These are phyloP conservation scores for Phlegmacium glaucopus DNA, from an alignment of 768 basidiomycete species.

Conservation along the genomic window DNA sequence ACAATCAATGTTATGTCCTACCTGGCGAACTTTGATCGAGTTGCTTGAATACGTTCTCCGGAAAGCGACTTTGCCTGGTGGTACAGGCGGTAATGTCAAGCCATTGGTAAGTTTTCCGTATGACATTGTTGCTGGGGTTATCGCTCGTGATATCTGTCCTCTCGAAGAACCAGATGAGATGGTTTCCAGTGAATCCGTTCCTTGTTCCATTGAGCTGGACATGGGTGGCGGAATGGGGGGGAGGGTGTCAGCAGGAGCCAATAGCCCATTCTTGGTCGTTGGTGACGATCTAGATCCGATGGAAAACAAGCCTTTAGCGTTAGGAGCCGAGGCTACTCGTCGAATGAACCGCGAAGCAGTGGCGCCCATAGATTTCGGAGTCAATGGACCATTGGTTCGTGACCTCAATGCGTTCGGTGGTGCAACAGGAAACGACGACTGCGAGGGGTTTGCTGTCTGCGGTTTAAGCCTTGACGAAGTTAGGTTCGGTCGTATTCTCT, in stretches of 20 bases:
- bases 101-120: conserved; percentile 38
- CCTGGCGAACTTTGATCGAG: conserved; percentile 91
- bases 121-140: conserved; percentile 35
- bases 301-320: conserved; percentile 87
- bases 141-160: conserved; percentile 40
- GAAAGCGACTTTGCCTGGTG: conserved; percentile 72
- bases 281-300: conserved; percentile 51
- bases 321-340: conserved; percentile 94
- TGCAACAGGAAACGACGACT: conserved; percentile 37
- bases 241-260: conserved; percentile 64
- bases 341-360: conserved; percentile 88
- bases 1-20: conserved; percentile 28
- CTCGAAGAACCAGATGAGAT: conserved; percentile 74
- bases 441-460: conserved; percentile 44
- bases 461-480: conserved; percentile 29
- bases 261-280: conserved; percentile 72
- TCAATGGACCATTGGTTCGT: conserved; percentile 51
- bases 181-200: conserved; percentile 73
- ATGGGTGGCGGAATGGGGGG: conserved; percentile 52
- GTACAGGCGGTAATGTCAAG: conserved; percentile 35
- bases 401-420: conserved; percentile 42
- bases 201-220: conserved; percentile 52
- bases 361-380: conserved; percentile 66
- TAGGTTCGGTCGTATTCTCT: conserved; percentile 23
- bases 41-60: conserved; percentile 96